phyloP scores from a whole-genome alignment of 164 flowering plant species.

The Berberis thunbergii region DNA sequence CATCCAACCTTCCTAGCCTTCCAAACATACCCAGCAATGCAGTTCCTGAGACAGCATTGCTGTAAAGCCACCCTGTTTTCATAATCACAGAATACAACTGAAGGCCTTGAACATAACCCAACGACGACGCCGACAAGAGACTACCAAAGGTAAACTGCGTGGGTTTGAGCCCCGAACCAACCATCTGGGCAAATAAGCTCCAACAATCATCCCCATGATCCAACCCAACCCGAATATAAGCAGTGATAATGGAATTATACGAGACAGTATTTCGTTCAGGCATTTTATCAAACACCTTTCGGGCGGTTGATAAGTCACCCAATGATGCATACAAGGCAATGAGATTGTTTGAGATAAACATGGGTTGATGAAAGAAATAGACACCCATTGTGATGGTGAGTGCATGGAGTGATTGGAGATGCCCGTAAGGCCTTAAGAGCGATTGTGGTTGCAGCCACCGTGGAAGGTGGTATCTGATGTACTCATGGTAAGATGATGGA shows the following conservation, averaged over 20 bases:
- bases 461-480: too few species aligned
- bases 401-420: too few species aligned
- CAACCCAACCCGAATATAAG: slow-evolving; percentile 24
- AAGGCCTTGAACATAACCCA: slow-evolving; percentile 26
- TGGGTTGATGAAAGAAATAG: too few species aligned
- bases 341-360: too few species aligned
- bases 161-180: slow-evolving; percentile 34
- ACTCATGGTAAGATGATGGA: too few species aligned
- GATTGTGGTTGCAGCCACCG: too few species aligned
- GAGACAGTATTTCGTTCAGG: slow-evolving; percentile 46
- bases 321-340: too few species aligned
- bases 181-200: slow-evolving; percentile 46
- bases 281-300: slow-evolving; percentile 67
- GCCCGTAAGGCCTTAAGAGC: too few species aligned
- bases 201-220: slow-evolving; percentile 27
- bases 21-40: slow-evolving; percentile 65
- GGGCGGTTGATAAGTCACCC: slow-evolving; percentile 15
- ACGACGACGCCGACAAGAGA: slow-evolving; percentile 33
- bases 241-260: slow-evolving; percentile 50
- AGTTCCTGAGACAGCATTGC: slow-evolving; percentile 61
- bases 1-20: slow-evolving; percentile 37
- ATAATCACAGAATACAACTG: slow-evolving; percentile 41
- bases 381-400: too few species aligned
- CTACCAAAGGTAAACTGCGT: slow-evolving; percentile 58
- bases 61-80: slow-evolving; percentile 47